A percentile compares a stretch with the other conserved stretches of the same genome.
Evolutionary conservation across 441 rosid genomes (phyloP).

Genomic region (Mallotus repandus): DNA sequence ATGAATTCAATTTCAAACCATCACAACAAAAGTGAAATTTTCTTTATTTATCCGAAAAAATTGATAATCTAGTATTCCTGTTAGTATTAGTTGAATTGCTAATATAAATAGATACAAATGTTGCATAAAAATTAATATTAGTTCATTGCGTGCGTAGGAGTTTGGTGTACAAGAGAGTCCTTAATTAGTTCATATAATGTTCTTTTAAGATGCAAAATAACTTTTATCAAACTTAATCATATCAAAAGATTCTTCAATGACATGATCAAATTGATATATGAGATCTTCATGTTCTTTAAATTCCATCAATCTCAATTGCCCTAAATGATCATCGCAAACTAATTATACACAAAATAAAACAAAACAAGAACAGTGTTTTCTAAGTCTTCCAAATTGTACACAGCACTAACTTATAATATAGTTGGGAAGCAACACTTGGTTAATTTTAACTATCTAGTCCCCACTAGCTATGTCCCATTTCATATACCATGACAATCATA

Average conservation of each 20-base stretch:
- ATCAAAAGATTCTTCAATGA: not conserved
- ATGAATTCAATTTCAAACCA: no score
- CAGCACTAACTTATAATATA: not conserved
- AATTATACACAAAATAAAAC: no score
- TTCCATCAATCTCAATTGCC: not conserved
- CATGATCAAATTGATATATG: not conserved
- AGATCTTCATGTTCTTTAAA: not conserved
- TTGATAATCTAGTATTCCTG: no score
- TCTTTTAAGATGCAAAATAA: not conserved
- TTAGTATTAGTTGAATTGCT: no score
- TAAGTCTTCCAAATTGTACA: not conserved
- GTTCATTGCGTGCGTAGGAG: no score
- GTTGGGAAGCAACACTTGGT: not conserved
- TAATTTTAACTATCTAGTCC: not conserved
- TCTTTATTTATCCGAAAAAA: no score
- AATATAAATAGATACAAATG: no score
- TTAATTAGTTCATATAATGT: no score
- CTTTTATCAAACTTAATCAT: not conserved
- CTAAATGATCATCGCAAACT: no score
- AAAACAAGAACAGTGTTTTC: not conserved
- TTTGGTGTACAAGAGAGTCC: no score
- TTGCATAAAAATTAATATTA: no score
- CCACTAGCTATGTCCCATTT: not conserved
- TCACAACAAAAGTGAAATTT: no score
- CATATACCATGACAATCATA: slow-evolving; percentile 4